A percentile compares a stretch with the other conserved stretches of the same genome.
Evolutionary conservation across 768 basidiomycete genomes (phyloP).

Genomic region (Lactarius vividus): DNA sequence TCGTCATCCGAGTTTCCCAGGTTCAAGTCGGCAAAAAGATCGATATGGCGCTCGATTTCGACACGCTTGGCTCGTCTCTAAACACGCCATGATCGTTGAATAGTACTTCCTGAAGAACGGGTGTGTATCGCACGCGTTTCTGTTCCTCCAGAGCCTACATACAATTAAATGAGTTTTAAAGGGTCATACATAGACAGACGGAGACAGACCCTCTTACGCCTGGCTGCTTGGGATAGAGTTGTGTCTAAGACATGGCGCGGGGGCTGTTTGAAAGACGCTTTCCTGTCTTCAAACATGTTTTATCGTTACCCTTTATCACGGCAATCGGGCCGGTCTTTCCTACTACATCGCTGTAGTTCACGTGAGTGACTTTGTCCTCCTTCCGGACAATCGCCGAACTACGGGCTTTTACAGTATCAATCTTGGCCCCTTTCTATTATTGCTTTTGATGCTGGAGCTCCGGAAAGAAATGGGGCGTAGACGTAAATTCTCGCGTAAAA

Average conservation of each 20-base stretch:
- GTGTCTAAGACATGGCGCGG: conserved; percentile 20
- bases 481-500: no score
- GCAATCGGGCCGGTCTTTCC: conserved; percentile 2
- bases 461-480: no score
- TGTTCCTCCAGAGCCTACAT: conserved; percentile 74
- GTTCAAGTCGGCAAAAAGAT: conserved; percentile 55
- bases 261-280: conserved; percentile 27
- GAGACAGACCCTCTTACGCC: conserved; percentile 26
- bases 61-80: conserved; percentile 69
- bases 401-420: no score
- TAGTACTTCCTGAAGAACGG: conserved; percentile 10
- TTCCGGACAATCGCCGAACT: no score
- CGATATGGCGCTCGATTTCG: conserved; percentile 58
- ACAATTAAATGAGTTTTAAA: neutral
- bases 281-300: conserved; percentile 22
- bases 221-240: conserved; percentile 17
- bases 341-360: neutral
- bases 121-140: conserved; percentile 54
- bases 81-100: conserved; percentile 14
- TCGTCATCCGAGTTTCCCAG: conserved; percentile 64
- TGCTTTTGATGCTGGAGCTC: no score
- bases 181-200: neutral
- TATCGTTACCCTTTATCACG: neutral
- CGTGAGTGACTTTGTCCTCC: no score
- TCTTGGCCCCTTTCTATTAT: no score